A percentile compares a stretch with the other conserved stretches of the same genome.
Evolutionary conservation across 768 basidiomycete species (phyloP).

Genomic region (Tylopilus sp.): DNA sequence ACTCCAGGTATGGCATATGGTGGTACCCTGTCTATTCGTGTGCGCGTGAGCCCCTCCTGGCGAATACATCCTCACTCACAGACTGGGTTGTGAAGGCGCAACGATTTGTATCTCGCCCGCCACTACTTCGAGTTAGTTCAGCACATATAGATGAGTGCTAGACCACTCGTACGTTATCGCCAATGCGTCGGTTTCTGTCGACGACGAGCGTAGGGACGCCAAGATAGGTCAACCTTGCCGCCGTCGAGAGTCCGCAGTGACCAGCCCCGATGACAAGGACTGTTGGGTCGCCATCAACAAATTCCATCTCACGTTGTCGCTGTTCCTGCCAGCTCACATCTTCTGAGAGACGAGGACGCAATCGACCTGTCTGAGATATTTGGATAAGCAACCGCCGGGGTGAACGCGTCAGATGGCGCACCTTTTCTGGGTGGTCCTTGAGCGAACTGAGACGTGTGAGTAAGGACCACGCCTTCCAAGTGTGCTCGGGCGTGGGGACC

Average conservation of each 20-base stretch:
- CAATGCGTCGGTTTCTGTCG: slow-evolving; percentile 47
- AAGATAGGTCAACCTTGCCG: slow-evolving; percentile 57
- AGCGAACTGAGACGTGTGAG: slow-evolving; percentile 59
- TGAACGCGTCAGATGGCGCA: slow-evolving; percentile 3
- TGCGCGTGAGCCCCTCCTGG: background rate
- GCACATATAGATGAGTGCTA: background rate
- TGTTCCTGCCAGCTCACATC: slow-evolving; percentile 51
- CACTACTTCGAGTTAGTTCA: slow-evolving; percentile 30
- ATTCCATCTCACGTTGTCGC: slow-evolving; percentile 40
- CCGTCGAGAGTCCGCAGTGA: slow-evolving; percentile 61
- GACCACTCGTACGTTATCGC: slow-evolving; percentile 37
- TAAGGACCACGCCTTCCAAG: slow-evolving; percentile 59
- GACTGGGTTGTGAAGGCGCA: slow-evolving; percentile 50
- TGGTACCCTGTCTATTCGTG: slow-evolving; percentile 38
- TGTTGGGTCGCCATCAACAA: slow-evolving; percentile 45
- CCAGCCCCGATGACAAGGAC: slow-evolving; percentile 65
- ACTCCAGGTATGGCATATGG: slow-evolving; percentile 55
- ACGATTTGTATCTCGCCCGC: slow-evolving; percentile 54
- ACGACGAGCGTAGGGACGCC: slow-evolving; percentile 52
- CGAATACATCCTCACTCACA: slow-evolving; percentile 35
- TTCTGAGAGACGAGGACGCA: slow-evolving; percentile 39
- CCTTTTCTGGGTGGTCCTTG: slow-evolving; percentile 48
- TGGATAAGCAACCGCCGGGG: background rate
- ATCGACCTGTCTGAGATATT: slow-evolving; percentile 29
- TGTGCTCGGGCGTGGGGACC: slow-evolving; percentile 33